A percentile compares a stretch with the other conserved stretches of the same genome.
Evolutionary conservation across 2,329 filamentous ascomycete species (phyloP).

Genomic region (Karstenula rhodostoma): DNA sequence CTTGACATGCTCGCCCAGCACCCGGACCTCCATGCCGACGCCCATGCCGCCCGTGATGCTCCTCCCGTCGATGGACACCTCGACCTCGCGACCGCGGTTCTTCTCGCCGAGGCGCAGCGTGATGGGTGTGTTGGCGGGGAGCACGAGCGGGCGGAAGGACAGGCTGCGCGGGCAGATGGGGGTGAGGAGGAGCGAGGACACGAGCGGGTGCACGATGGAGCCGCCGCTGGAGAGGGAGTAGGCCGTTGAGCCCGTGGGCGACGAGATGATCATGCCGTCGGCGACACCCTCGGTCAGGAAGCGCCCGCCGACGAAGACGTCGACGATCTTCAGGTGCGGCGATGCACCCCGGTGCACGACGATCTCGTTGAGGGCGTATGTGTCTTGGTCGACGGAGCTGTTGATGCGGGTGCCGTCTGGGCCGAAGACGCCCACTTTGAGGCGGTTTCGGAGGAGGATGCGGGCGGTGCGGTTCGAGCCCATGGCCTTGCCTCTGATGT

Average conservation of each 20-base stretch:
- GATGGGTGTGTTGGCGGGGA: slow-evolving; percentile 86
- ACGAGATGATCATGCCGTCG: slow-evolving; percentile 93
- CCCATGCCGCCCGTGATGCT: slow-evolving; percentile 53
- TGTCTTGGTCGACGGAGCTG: slow-evolving; percentile 46
- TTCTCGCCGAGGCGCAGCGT: slow-evolving; percentile 78
- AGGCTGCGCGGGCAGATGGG: slow-evolving; percentile 93
- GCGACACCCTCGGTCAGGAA: slow-evolving; percentile 94
- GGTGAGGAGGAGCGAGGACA: slow-evolving; percentile 86
- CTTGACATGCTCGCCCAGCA: slow-evolving; percentile 82
- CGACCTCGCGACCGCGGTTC: slow-evolving; percentile 58
- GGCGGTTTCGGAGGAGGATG: slow-evolving; percentile 83
- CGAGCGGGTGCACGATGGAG: slow-evolving; percentile 91
- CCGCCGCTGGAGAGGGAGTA: slow-evolving; percentile 95
- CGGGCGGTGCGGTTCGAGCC: slow-evolving; percentile 77
- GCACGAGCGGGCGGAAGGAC: slow-evolving; percentile 88
- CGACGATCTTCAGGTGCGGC: slow-evolving; percentile 89
- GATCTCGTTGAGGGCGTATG: slow-evolving; percentile 90
- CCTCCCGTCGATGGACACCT: slow-evolving; percentile 60
- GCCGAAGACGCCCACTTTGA: slow-evolving; percentile 86
- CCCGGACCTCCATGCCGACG: slow-evolving; percentile 74
- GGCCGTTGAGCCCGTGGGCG: slow-evolving; percentile 92
- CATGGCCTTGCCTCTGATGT: slow-evolving; percentile 81
- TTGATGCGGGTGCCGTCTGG: slow-evolving; percentile 64
- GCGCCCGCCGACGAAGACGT: slow-evolving; percentile 87
- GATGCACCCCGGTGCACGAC: slow-evolving; percentile 90